A percentile compares a stretch with the other conserved stretches of the same genome.
Evolutionary conservation across 768 basidiomycete species (phyloP).

Genomic region (Boletus sp.): DNA sequence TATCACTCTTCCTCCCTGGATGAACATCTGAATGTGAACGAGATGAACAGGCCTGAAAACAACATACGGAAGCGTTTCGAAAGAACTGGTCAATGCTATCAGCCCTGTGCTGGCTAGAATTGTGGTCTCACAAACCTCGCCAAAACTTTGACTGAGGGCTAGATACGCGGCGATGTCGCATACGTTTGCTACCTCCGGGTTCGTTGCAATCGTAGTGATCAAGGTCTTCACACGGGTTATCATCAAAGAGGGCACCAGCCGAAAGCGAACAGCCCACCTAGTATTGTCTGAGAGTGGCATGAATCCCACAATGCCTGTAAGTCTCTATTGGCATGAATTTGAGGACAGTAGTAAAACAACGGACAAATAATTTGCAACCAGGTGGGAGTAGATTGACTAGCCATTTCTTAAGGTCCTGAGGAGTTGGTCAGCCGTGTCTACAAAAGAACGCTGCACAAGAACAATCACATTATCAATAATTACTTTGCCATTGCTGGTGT

Average conservation of each 20-base stretch:
- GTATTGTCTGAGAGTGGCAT: slow-evolving; percentile 30
- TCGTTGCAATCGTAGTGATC: slow-evolving; percentile 29
- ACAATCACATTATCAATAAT: slow-evolving; percentile 26
- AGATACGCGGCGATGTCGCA: background rate
- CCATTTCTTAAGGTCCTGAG: slow-evolving; percentile 23
- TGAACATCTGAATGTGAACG: background rate
- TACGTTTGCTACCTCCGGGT: background rate
- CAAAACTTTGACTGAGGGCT: background rate
- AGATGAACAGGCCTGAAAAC: background rate
- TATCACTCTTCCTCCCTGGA: slow-evolving; percentile 2
- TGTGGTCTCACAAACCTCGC: slow-evolving; percentile 12
- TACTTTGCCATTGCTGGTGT: slow-evolving; percentile 6
- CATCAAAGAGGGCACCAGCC: background rate
- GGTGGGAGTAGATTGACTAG: slow-evolving; percentile 26
- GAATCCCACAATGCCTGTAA: slow-evolving; percentile 29
- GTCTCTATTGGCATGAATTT: background rate
- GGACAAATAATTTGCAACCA: slow-evolving; percentile 29
- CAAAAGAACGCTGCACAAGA: slow-evolving; percentile 32
- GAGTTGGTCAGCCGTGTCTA: slow-evolving; percentile 23
- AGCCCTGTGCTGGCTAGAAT: background rate
- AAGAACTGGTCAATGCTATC: slow-evolving; percentile 1
- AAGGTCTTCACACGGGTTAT: slow-evolving; percentile 18
- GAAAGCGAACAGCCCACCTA: slow-evolving; percentile 16
- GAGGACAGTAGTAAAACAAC: slow-evolving; percentile 3
- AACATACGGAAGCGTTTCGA: slow-evolving; percentile 8